These are phyloP conservation scores for Nemania sp. DNA, from an alignment of 2,329 filamentous ascomycete genomes.

Conservation along the genomic window DNA sequence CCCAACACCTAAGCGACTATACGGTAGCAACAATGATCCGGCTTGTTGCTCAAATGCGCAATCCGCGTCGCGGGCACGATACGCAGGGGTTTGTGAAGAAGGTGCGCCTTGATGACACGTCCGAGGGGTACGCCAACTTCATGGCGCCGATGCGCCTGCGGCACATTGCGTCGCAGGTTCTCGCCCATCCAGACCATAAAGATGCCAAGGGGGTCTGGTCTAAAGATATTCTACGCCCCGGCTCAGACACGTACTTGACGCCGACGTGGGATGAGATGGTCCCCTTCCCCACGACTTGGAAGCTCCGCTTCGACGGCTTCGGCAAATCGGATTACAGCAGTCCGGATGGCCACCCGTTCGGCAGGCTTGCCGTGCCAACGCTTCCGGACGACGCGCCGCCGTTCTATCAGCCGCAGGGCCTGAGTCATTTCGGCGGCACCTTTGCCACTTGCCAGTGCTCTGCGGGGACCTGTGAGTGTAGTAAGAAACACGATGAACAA, in stretches of 20 bases:
- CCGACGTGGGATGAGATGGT: background rate
- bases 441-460: background rate
- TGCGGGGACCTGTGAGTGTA: background rate
- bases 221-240: background rate
- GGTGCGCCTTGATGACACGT: background rate
- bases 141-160: background rate
- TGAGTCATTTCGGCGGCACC: background rate
- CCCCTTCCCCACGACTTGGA: background rate
- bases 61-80: background rate
- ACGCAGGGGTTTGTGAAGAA: background rate
- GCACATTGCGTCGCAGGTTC: background rate
- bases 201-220: background rate
- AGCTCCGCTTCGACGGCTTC: background rate
- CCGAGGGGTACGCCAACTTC: background rate
- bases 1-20: background rate
- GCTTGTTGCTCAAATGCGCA: background rate
- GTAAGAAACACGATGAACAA: background rate
- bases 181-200: background rate
- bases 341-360: background rate
- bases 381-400: background rate
- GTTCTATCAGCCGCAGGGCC: background rate
- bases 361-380: background rate
- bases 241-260: background rate
- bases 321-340: background rate
- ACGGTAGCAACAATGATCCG: background rate